Base-by-base conservation (phyloP, 495 filamentous ascomycete genomes). In the Aspergillus cavernicola region DNA sequence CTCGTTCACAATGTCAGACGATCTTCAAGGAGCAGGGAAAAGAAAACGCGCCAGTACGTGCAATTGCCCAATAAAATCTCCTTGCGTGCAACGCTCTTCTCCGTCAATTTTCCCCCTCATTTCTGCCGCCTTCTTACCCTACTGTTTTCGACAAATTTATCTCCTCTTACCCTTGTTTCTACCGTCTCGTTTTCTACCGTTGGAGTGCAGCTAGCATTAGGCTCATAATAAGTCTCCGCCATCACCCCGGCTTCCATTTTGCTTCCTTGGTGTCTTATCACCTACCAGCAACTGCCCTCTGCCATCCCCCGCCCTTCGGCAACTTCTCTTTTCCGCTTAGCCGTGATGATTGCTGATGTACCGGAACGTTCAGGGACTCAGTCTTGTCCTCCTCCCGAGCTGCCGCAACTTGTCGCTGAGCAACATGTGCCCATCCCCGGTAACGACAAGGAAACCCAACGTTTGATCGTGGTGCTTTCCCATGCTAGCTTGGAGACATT, bases 401-500 rank as follows among this genome's bases (percentile, higher is more conserved):
- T 98, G 35, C 93, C 93, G 2, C 86, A 91, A 60, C 82, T 98
- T 38, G 87, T 91, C 42, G 93, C 93, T 26, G 92, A 97, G 66
- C 93, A 98, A 64, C 86, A 95, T 60, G 75, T 85, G 23, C 84
- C 93, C 11, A 95, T 98, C 63, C 71, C 90, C 12, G 70, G 85
- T 28, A 85, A 80, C 52, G 93, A 98, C 65, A 95, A 95, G 71
- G 85, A 91, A 68, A 86, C 88, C 15, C 84, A 92, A 71, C 79
- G 93, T 20, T 74, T 98, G 59, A 96, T 98, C 58, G 93, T 98
- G 39, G 90, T 98, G 37, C 85, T 98, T 18, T 95, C 90, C 45
- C 95, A 97, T 80, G 93, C 93, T 43, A 97, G 93, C 63, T 80
- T 98, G 59, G 93, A 98, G 65, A 97, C 93, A 7, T 96, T 95